phyloP scores from a whole-genome alignment of 2,329 filamentous ascomycete species.

The Trichoderma arundinaceum region DNA sequence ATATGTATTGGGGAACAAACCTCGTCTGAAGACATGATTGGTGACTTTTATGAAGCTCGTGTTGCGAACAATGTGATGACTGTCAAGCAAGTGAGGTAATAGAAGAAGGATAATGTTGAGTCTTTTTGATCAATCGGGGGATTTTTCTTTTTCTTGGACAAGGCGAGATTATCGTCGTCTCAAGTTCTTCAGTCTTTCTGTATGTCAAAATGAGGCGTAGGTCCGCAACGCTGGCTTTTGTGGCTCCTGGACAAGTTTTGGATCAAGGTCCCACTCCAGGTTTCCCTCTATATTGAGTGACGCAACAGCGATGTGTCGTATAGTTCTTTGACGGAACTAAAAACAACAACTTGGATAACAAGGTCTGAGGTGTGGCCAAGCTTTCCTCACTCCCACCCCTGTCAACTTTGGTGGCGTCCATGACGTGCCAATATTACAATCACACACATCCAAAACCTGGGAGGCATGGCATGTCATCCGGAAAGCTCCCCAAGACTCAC shows the following conservation, averaged over 20 bases:
- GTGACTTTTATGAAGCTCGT: not conserved
- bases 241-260: slow-evolving; percentile 24
- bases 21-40: slow-evolving; percentile 28
- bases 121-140: not conserved
- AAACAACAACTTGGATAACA: slow-evolving; percentile 3
- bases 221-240: slow-evolving; percentile 25
- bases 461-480: not conserved
- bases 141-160: not conserved
- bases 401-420: slow-evolving; percentile 19
- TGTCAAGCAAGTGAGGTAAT: not conserved
- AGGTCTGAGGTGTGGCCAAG: not conserved
- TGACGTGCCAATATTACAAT: slow-evolving; percentile 17
- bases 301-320: slow-evolving; percentile 25
- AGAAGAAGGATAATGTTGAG: not conserved
- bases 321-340: not conserved
- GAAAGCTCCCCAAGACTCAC: not conserved
- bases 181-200: slow-evolving; percentile 17
- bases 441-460: not conserved
- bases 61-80: not conserved
- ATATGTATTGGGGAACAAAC: not conserved
- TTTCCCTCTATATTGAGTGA: slow-evolving; percentile 12
- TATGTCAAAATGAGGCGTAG: slow-evolving; percentile 19
- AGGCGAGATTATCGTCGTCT: slow-evolving; percentile 17
- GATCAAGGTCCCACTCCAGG: slow-evolving; percentile 10
- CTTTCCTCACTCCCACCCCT: slow-evolving; percentile 8